A percentile compares a stretch with the other conserved stretches of the same genome.
phyloP scores from a whole-genome alignment of 306 rosid genomes.

The Rosa persica region DNA sequence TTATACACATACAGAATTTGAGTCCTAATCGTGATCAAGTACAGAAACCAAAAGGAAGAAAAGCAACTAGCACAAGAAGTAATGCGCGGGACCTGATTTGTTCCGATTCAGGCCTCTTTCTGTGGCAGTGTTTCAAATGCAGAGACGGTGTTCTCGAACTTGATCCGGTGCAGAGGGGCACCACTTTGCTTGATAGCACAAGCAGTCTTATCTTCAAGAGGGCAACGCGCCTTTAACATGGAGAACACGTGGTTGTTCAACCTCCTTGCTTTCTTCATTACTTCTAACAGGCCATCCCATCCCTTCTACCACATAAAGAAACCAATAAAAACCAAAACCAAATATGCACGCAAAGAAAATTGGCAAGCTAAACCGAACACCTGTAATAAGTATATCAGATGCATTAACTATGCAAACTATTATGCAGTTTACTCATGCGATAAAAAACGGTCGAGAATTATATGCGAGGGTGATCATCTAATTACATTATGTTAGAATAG shows the following conservation, averaged over 20 bases:
- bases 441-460: background rate
- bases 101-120: constrained; percentile 54
- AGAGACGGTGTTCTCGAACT: constrained; percentile 86
- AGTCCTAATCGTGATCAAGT: background rate
- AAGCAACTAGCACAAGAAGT: background rate
- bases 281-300: constrained; percentile 82
- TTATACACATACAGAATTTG: background rate
- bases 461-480: background rate
- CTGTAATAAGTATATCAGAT: background rate
- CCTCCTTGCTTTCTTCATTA: constrained; percentile 96
- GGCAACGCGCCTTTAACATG: constrained; percentile 97
- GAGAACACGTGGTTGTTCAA: constrained; percentile 95
- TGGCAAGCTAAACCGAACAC: background rate
- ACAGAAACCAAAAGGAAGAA: background rate
- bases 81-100: background rate
- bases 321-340: constrained; percentile 1
- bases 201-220: constrained; percentile 96
- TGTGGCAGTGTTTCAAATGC: constrained; percentile 98
- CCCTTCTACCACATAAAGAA: constrained; percentile 48
- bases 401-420: background rate
- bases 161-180: constrained; percentile 89
- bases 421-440: background rate
- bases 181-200: constrained; percentile 98
- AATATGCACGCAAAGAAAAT: background rate
- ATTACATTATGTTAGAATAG: background rate